These are phyloP conservation scores for Thinopyrum elongatum DNA, from an alignment of 176 grass and related monocot species.

Conservation along the genomic window DNA sequence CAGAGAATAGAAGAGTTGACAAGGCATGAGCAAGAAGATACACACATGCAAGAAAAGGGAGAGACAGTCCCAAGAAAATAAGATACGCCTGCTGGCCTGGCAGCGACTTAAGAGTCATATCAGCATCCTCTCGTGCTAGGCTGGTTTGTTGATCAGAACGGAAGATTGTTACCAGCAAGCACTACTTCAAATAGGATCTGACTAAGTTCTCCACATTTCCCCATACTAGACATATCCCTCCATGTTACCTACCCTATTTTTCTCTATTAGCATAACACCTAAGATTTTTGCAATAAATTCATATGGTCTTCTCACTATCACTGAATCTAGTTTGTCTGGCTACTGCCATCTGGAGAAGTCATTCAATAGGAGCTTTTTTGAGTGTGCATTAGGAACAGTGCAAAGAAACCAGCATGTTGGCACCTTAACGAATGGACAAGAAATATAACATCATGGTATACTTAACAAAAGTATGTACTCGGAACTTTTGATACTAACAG, in stretches of 20 bases:
- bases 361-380: neutral
- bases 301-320: neutral
- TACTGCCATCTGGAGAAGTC: neutral
- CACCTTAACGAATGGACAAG: neutral
- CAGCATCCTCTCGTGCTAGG: slow-evolving; percentile 36
- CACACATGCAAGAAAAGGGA: slow-evolving; percentile 32
- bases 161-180: slow-evolving; percentile 62
- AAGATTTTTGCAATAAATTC: neutral
- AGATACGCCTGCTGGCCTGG: slow-evolving; percentile 80
- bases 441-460: neutral
- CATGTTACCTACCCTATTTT: neutral
- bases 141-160: slow-evolving; percentile 42
- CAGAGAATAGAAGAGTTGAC: slow-evolving; percentile 81
- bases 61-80: slow-evolving; percentile 24
- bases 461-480: neutral
- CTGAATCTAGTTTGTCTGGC: neutral
- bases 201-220: neutral
- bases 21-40: slow-evolving; percentile 60
- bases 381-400: neutral
- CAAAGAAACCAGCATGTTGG: slow-evolving; percentile 1
- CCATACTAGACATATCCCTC: neutral
- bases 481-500: neutral
- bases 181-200: slow-evolving; percentile 55
- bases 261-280: neutral
- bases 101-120: slow-evolving; percentile 43